Percentiles rank a stretch among this genome's conserved stretches.
Evolutionary conservation across 495 filamentous ascomycete genomes (phyloP).

Genomic region (Tricharina praecox): DNA sequence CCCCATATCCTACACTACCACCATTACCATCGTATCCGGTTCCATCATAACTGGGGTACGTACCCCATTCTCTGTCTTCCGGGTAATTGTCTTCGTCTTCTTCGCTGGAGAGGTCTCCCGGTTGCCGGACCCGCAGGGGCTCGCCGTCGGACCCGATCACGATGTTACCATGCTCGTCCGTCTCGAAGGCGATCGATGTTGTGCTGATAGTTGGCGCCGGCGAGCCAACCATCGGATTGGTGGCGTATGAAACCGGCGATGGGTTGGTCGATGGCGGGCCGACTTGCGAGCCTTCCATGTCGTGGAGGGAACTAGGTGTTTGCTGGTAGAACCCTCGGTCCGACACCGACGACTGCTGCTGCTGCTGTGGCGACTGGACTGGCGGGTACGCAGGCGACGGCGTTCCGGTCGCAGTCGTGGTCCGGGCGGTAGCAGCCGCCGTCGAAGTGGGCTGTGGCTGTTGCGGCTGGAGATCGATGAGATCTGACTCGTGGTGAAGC

Average conservation of each 20-base stretch:
- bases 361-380: constrained; percentile 23
- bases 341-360: constrained; percentile 21
- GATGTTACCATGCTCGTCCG: constrained; percentile 35
- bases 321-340: constrained; percentile 28
- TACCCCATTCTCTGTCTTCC: constrained; percentile 20
- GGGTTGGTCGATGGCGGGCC: constrained; percentile 5
- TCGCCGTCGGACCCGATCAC: constrained; percentile 34
- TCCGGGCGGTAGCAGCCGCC: constrained; percentile 24
- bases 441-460: constrained; percentile 20
- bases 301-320: constrained; percentile 21
- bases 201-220: constrained; percentile 20
- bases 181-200: constrained; percentile 31
- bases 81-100: constrained; percentile 13
- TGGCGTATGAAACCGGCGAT: constrained; percentile 15
- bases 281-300: constrained; percentile 13
- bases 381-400: constrained; percentile 22
- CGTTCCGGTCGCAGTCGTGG: constrained; percentile 14
- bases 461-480: constrained; percentile 13
- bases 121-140: constrained; percentile 29
- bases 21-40: constrained; percentile 16
- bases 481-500: constrained; percentile 15
- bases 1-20: constrained; percentile 11
- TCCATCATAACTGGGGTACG: constrained; percentile 25
- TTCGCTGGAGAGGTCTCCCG: too few species aligned
- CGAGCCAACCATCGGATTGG: constrained; percentile 21